These are phyloP conservation scores for Pichia inconspicua DNA, from an alignment of 1,139 yeast genomes.

Conservation along the genomic window DNA sequence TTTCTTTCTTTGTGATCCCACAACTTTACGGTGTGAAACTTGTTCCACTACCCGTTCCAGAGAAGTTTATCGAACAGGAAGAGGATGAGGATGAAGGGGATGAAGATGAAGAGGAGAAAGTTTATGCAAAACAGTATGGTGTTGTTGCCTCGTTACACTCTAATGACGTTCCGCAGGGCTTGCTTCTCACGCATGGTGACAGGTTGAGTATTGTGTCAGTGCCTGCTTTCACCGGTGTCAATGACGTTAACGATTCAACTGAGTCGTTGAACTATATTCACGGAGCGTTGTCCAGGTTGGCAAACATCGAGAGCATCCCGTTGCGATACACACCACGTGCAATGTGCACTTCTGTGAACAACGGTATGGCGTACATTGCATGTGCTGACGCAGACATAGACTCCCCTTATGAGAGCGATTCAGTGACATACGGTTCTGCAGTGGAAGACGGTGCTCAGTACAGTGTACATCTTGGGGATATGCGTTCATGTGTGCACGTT, in stretches of 20 bases:
- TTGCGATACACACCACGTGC: slow-evolving; percentile 50
- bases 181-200: slow-evolving; percentile 53
- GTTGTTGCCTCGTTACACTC: slow-evolving; percentile 47
- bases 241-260: neutral
- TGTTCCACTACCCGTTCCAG: slow-evolving; percentile 34
- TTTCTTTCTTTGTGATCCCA: slow-evolving; percentile 10
- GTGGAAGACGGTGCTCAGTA: slow-evolving; percentile 10
- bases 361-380: slow-evolving; percentile 31
- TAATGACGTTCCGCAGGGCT: slow-evolving; percentile 54
- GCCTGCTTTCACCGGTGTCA: slow-evolving; percentile 27
- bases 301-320: slow-evolving; percentile 36
- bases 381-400: slow-evolving; percentile 40
- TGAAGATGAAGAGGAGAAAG: slow-evolving; percentile 1
- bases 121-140: slow-evolving; percentile 14
- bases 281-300: slow-evolving; percentile 36
- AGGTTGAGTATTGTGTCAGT: slow-evolving; percentile 54
- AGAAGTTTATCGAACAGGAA: slow-evolving; percentile 9
- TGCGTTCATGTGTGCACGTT: slow-evolving; percentile 45
- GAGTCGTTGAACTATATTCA: neutral
- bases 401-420: slow-evolving; percentile 30
- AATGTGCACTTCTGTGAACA: slow-evolving; percentile 29
- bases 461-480: slow-evolving; percentile 8
- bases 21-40: slow-evolving; percentile 29
- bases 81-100: slow-evolving; percentile 4
- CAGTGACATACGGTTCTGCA: slow-evolving; percentile 15